These are phyloP conservation scores for Colletotrichum tabaci DNA, from an alignment of 2,329 filamentous ascomycete genomes.

Conservation along the genomic window DNA sequence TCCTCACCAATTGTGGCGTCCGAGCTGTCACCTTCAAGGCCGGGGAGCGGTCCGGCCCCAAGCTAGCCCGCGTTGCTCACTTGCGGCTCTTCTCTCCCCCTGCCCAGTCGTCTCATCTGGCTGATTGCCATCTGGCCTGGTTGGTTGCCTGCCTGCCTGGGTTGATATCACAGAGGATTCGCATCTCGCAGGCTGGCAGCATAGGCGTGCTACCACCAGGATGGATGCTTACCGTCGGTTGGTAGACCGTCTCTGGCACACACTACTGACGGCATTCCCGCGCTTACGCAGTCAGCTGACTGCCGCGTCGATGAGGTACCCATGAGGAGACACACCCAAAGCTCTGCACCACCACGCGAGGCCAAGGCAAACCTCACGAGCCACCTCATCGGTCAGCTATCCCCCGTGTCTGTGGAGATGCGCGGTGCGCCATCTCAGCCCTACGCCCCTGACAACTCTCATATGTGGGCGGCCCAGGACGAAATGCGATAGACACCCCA, in stretches of 20 bases:
- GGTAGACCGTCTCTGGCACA: too few relatives aligned
- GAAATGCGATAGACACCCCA: background rate
- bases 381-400: background rate
- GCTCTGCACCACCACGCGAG: conserved; percentile 1
- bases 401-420: conserved; percentile 1
- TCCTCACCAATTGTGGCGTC: background rate
- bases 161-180: too few relatives aligned
- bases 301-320: background rate
- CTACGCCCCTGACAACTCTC: background rate
- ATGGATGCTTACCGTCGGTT: background rate
- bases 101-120: background rate
- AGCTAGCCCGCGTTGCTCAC: too few relatives aligned
- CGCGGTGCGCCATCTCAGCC: conserved; percentile 29
- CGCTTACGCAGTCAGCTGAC: conserved; percentile 27
- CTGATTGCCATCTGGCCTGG: background rate
- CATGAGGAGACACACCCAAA: background rate
- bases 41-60: background rate
- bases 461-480: background rate
- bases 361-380: too few relatives aligned
- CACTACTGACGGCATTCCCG: background rate
- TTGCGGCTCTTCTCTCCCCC: too few relatives aligned
- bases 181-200: background rate
- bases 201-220: background rate
- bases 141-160: too few relatives aligned
- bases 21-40: background rate